Conservation (phyloP, 169 alveolate species). For the Cryptosporidium baileyi region DNA sequence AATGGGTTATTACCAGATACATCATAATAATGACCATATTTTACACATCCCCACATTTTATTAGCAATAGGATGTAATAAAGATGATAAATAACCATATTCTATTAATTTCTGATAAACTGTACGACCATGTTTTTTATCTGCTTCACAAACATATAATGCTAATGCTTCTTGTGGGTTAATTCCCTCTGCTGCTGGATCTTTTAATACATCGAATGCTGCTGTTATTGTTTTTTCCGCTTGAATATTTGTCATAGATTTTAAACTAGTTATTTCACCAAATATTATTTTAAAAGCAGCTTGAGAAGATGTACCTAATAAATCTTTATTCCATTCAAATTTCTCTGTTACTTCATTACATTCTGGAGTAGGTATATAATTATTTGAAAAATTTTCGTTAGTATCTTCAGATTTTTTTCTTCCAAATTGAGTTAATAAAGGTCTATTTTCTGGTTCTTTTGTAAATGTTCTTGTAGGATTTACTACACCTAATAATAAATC, state of each 20-base stretch:
- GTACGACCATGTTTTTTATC: conserved; percentile 50
- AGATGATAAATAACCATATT: conserved; percentile 56
- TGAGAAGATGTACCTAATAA: conserved; percentile 43
- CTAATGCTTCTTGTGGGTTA: conserved; percentile 62
- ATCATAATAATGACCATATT: conserved; percentile 62
- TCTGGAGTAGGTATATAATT: conserved; percentile 60
- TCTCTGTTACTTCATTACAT: conserved; percentile 29
- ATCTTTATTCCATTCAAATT: conserved; percentile 62
- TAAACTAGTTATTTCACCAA: conserved; percentile 36
- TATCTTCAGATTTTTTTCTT: conserved; percentile 31
- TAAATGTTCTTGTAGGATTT: conserved; percentile 45
- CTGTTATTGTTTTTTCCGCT: conserved; percentile 55
- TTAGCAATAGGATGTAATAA: conserved; percentile 64
- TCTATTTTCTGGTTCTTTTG: neutral
- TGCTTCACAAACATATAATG: conserved; percentile 55
- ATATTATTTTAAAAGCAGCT: conserved; percentile 62
- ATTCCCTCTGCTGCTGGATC: conserved; percentile 67
- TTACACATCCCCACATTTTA: conserved; percentile 69
- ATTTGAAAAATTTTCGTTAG: neutral
- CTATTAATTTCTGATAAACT: conserved; percentile 61
- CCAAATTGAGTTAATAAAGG: conserved; percentile 56
- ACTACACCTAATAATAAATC: conserved; percentile 47
- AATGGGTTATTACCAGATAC: conserved; percentile 45
- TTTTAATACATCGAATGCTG: conserved; percentile 47
- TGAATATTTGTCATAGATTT: conserved; percentile 51